phyloP scores from a whole-genome alignment of 176 grass and related monocot species.

The Phoenix dactylifera region DNA sequence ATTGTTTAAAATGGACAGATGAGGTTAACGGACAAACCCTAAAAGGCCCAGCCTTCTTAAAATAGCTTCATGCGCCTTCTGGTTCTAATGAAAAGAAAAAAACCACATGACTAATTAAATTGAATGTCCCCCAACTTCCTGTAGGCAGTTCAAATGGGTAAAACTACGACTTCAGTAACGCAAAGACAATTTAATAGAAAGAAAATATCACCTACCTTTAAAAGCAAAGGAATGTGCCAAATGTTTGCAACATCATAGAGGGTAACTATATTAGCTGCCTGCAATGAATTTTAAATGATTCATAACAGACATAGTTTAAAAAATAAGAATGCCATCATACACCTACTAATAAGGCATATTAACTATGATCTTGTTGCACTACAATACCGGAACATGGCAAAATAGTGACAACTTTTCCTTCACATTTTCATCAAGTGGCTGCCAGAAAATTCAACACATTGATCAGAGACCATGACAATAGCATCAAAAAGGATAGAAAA shows the following conservation, averaged over 20 bases:
- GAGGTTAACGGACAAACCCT: slow-evolving; percentile 19
- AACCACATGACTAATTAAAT: background rate
- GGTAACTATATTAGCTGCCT: slow-evolving; percentile 35
- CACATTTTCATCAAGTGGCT: slow-evolving; percentile 35
- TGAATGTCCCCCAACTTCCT: background rate
- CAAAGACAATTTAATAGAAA: too few relatives aligned
- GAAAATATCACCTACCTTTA: slow-evolving; percentile 16
- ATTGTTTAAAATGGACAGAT: background rate
- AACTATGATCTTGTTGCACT: too few relatives aligned
- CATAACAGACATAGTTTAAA: too few relatives aligned
- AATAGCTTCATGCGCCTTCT: slow-evolving; percentile 39
- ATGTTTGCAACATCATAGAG: slow-evolving; percentile 42
- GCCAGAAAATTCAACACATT: slow-evolving; percentile 6
- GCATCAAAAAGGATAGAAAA: background rate
- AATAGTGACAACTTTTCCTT: slow-evolving; percentile 38
- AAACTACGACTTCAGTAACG: too few relatives aligned
- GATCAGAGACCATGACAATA: background rate
- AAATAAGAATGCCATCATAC: too few relatives aligned
- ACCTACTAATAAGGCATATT: too few relatives aligned
- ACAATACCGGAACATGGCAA: slow-evolving; percentile 38
- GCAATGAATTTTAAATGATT: slow-evolving; percentile 8
- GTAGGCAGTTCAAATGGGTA: background rate
- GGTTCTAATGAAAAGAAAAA: slow-evolving; percentile 25
- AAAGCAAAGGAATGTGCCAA: slow-evolving; percentile 38
- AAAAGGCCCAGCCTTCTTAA: slow-evolving; percentile 20